Conservation (phyloP, 768 basidiomycete genomes). For the Boletus edulis region DNA sequence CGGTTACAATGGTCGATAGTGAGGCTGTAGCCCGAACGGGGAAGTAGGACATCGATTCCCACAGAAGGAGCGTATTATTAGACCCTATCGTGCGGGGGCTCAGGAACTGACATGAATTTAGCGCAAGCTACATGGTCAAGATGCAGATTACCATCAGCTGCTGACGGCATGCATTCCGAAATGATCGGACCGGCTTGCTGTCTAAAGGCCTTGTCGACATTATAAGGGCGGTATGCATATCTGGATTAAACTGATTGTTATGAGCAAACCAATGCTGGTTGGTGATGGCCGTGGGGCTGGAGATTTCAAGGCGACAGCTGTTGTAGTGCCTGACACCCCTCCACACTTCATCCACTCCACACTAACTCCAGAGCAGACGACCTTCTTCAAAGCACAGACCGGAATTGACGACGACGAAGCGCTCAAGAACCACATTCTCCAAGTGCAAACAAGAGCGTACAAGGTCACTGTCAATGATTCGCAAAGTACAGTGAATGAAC, state of each 20-base stretch:
- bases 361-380: conserved; percentile 5
- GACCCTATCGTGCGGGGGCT: too few relatives aligned
- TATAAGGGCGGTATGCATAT: background rate
- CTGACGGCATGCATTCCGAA: background rate
- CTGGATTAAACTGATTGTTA: background rate
- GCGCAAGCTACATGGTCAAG: too few relatives aligned
- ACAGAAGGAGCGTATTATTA: too few relatives aligned
- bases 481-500: background rate
- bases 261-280: background rate
- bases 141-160: background rate
- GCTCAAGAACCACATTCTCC: conserved; percentile 30
- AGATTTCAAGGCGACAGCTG: background rate
- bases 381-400: conserved; percentile 28
- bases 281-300: background rate
- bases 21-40: conserved; percentile 8
- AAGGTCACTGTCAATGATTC: background rate
- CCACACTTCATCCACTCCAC: background rate
- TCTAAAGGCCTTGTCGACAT: background rate
- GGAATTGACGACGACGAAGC: conserved; percentile 27
- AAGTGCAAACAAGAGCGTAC: conserved; percentile 25
- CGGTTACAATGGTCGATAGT: conserved; percentile 26
- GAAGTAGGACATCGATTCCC: too few relatives aligned
- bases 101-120: too few relatives aligned
- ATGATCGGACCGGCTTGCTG: background rate
- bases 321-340: background rate